Base-by-base conservation (phyloP, 441 rosid species). In the Kokia cookei region DNA sequence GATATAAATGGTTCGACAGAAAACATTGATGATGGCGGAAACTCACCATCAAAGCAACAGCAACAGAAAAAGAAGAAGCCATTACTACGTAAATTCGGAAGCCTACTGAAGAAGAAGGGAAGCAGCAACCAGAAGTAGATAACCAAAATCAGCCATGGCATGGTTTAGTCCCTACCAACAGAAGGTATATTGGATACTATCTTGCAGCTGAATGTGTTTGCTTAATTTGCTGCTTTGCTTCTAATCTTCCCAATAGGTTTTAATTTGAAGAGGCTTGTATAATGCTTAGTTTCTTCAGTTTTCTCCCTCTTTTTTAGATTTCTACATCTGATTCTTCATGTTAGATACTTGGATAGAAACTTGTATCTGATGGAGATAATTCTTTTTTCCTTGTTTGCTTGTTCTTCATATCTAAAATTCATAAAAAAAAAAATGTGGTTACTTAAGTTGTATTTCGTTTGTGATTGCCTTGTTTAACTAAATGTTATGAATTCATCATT, bases 11-110 rank as follows among this genome's bases (percentile, higher is more conserved):
- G 92, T 51, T 84, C 84, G 22, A 72, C 86, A 3, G 95, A 94
- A 71, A 84, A 81, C 71, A 67, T 73, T 0, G 88, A 87, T 72
- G 93, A 88, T 53, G 86, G 85, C 15, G 81, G 82, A 67, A 82
- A 54, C 75, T 84, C 86, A 3, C 94, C 94, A 19, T 78, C 85
- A 11, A 89, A 87, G 82, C 90, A 83, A 72, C 93, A 87, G 5
- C 92, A 84, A 15, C 88, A 80, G 80, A 94, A 89, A 86, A 94
- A 92, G 87, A 94, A 92, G 86, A 93, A 93, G 80, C 94, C 96
- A n/a, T 79, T 94, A 86, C 93, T 94, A 27, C 82, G 82, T 8
- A 94, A 94, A 79, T 94, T 94, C 1, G 97, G 99, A 69, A 91
- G 84, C 82, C 83, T 94, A 65, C 97, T 93, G 7, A 93, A 92